Evolutionary conservation across 345 rosid species (phyloP), one percentile per base, ranked within the genome.

Genomic region (Angophora floribunda): DNA sequence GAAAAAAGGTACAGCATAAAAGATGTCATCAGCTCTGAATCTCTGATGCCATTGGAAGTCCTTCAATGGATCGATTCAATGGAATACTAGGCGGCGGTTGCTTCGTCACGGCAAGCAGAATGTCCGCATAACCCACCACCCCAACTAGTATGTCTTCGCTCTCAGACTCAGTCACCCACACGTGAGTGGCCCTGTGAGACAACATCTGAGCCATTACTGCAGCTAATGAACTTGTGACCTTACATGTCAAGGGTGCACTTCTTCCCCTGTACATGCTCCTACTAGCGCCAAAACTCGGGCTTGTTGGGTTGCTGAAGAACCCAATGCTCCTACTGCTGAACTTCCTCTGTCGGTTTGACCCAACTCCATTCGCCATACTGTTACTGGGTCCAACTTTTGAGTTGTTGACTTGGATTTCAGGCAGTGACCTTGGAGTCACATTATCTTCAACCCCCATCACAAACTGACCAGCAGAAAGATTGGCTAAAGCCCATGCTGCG

Each of bases 161-260:
- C 14, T 95, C 98, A 19, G 94, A 94, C 87, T 97, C 96, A 0
- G 96, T 98, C 86, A 97, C 99, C 99, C 99, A 98, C 51, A 98
- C 97, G 87, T 97, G 99, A 59, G 99, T 95, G 51, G 97, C 99
- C 87, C 99, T 90, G 87, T 98, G 99, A 87, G 99, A 97, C 22
- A 97, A 94, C 99, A 98, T 98, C 89, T 98, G 99, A 86, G 99
- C 98, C 99, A 98, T 98, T 7, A 98, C 98, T 2, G 99, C 99
- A 4, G 99, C 99, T 86, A 98, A 90, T 2, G 99, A 96, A 89
- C 98, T 97, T 3, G 96, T 93, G 52, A 90, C 92, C 91, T 94
- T 96, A 87, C 99, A 98, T n/a, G 99, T 98, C 89, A 98, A 90
- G 9, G 99, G 99, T 9, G 98, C 95, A 79, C 97, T 97, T 92